Conservation (phyloP, 345 rosid genomes). For the Litchi chinensis region DNA sequence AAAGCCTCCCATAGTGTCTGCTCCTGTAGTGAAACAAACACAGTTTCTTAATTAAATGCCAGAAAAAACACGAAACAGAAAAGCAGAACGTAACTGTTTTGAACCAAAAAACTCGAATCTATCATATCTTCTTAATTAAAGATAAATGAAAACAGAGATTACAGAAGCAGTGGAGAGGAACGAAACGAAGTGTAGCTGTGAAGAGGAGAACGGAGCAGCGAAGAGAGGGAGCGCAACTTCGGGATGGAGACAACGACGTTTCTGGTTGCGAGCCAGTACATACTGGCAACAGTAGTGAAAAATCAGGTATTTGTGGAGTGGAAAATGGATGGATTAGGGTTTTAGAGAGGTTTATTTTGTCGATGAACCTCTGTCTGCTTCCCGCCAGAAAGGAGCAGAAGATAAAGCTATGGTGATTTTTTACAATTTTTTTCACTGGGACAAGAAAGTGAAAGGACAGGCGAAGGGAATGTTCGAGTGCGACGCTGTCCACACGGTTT, state of each 20-base stretch:
- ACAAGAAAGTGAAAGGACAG: conserved; percentile 5
- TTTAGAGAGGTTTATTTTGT: background rate
- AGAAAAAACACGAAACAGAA: background rate
- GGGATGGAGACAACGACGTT: conserved; percentile 66
- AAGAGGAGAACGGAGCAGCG: conserved; percentile 51
- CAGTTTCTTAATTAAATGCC: background rate
- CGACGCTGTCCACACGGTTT: background rate
- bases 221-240: conserved; percentile 60
- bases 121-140: conserved; percentile 3
- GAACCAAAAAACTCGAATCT: background rate
- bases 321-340: conserved; percentile 12
- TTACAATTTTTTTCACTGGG: background rate
- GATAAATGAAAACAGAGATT: conserved; percentile 18
- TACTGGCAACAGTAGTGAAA: conserved; percentile 25
- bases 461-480: background rate
- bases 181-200: conserved; percentile 38
- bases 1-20: conserved; percentile 37
- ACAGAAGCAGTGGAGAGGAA: conserved; percentile 49
- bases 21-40: conserved; percentile 29
- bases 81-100: conserved; percentile 9
- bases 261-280: conserved; percentile 75
- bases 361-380: background rate
- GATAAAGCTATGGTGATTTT: background rate
- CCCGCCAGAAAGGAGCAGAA: conserved; percentile 19
- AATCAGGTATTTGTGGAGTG: background rate